A percentile compares a stretch with the other conserved stretches of the same genome.
phyloP scores from a whole-genome alignment of 1,284 basidiomycete genomes.

The Paramarasmius palmivorus region DNA sequence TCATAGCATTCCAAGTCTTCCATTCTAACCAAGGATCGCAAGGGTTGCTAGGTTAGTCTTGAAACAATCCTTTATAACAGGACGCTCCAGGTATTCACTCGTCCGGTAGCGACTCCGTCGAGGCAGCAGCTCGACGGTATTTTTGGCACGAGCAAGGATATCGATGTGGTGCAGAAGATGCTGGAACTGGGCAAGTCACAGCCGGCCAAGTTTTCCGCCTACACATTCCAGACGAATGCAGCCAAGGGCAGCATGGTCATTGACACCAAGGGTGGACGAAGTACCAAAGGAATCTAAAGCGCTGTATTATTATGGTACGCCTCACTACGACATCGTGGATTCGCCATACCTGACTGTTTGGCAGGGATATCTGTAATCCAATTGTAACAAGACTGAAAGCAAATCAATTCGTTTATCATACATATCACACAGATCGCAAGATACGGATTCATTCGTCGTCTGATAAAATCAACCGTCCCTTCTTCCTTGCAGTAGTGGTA shows the following conservation, averaged over 20 bases:
- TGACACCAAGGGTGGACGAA: slow-evolving; percentile 40
- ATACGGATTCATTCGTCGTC: slow-evolving; percentile 10
- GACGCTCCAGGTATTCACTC: too few relatives aligned
- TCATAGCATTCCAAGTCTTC: slow-evolving; percentile 49
- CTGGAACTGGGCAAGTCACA: slow-evolving; percentile 65
- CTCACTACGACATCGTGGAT: too few relatives aligned
- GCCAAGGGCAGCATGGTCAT: slow-evolving; percentile 41
- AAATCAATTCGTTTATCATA: too few relatives aligned
- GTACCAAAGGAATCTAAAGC: slow-evolving; percentile 17
- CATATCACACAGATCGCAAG: too few relatives aligned
- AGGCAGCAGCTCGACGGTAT: slow-evolving; percentile 75
- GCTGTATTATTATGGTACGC: slow-evolving; percentile 1
- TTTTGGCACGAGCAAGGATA: slow-evolving; percentile 67
- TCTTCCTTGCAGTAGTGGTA: slow-evolving; percentile 3
- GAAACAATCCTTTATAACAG: too few relatives aligned
- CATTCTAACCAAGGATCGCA: slow-evolving; percentile 70
- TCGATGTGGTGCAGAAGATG: slow-evolving; percentile 59
- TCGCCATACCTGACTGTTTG: too few relatives aligned
- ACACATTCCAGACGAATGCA: slow-evolving; percentile 30
- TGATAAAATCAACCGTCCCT: slow-evolving; percentile 14
- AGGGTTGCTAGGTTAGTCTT: too few relatives aligned
- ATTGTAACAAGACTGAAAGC: too few relatives aligned
- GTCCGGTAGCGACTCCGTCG: too few relatives aligned
- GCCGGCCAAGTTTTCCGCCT: slow-evolving; percentile 40
- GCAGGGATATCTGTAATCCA: too few relatives aligned